Percentiles rank a stretch among this genome's conserved stretches.
phyloP scores from a whole-genome alignment of 441 rosid genomes.

The Euphorbia neoarborescens region DNA sequence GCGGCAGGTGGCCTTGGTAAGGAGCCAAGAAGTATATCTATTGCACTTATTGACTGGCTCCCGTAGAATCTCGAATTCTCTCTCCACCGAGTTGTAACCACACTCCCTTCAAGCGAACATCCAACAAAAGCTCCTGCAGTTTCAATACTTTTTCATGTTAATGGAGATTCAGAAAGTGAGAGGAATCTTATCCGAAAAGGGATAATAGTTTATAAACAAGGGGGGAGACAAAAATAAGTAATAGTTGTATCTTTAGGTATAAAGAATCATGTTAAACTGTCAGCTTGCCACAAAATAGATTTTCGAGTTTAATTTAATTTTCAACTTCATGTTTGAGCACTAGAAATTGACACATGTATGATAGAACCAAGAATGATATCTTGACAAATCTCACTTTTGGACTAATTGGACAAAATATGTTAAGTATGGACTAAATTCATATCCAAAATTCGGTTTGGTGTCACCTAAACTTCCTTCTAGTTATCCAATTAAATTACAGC shows the following conservation, averaged over 20 bases:
- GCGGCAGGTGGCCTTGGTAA: conserved; percentile 89
- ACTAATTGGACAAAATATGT: background rate
- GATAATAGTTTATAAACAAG: background rate
- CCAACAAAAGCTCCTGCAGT: conserved; percentile 82
- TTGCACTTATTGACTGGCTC: conserved; percentile 63
- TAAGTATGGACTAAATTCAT: background rate
- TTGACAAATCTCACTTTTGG: background rate
- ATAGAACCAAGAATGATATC: background rate
- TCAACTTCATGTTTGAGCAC: background rate
- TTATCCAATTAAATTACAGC: too few relatives aligned
- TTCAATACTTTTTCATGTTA: background rate
- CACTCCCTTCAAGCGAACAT: conserved; percentile 89
- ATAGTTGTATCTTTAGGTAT: background rate
- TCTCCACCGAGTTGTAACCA: conserved; percentile 57
- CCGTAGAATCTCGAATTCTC: conserved; percentile 82
- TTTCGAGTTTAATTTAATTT: background rate
- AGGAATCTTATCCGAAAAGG: background rate
- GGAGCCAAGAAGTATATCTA: conserved; percentile 73
- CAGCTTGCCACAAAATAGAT: background rate
- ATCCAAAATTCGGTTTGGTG: background rate
- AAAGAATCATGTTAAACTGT: background rate
- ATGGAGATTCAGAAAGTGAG: background rate
- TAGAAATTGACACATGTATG: background rate
- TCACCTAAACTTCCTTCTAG: too few relatives aligned
- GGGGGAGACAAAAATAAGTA: background rate